Evolutionary conservation across 345 rosid species (phyloP), one percentile per base, ranked within the genome.

Genomic region (Camelina sativa): DNA sequence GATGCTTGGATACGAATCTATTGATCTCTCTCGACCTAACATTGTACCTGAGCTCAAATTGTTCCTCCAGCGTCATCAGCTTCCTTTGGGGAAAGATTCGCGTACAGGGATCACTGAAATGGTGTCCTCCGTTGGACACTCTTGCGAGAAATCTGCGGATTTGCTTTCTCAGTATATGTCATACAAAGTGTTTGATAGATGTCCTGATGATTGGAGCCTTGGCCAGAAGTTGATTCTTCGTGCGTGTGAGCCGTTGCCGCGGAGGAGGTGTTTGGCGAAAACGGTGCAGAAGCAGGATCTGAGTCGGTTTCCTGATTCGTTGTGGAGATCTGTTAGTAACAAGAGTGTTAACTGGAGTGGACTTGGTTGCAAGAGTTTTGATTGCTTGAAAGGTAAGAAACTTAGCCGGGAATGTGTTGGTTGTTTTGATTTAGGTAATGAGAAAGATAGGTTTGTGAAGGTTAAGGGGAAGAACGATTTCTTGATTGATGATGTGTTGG

Each of bases 81-180:
- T 95, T 55, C 99, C 97, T 10, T 72, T 91, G 8, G 97, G 94
- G 0, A 88, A 89, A 68, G 94, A 91, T 82, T 88, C 97, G 1
- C 82, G 88, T 40, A 88, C 91, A 2, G 91, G 97, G 73, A 87
- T 91, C 80, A 88, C 97, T 32, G 96, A 92, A 48, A 92, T 95
- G 97, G 98, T 95, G 30, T 88, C 98, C 4, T 89, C 98, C 16
- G 98, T 95, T n/a, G 98, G 96, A 4, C 99, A 95, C 65, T 76
- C 88, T 6, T 95, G 99, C 50, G 92, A 89, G 63, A 92, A 85
- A 80, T 92, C 97, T 55, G 44, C 88, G n/a, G 98, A 89, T 80
- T 80, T 95, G 81, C 73, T 95, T 74, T 83, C 96, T 72, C 97
- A 85, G 69, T 90, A 83, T 79, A 95, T 89, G 99, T 75, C 65